Conservation (phyloP, 202 grass and related monocot genomes). For the Elaeis oleifera region DNA sequence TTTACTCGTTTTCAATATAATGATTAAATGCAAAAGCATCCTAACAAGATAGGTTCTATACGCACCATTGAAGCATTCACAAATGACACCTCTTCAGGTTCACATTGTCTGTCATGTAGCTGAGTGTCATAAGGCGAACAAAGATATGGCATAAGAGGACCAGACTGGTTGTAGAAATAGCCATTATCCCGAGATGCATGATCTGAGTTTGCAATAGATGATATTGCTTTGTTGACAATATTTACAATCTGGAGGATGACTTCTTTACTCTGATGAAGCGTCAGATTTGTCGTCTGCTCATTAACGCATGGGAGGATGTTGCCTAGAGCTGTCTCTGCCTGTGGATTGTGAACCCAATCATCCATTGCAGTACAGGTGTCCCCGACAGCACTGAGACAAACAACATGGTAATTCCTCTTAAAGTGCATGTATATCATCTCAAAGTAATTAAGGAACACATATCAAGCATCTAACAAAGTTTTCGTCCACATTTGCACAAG, state of each 20-base stretch:
- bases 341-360: constrained; percentile 79
- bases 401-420: background rate
- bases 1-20: no score
- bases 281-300: constrained; percentile 70
- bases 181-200: constrained; percentile 1
- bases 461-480: no score
- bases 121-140: constrained; percentile 76
- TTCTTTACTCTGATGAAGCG: constrained; percentile 79
- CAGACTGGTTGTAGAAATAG: constrained; percentile 56
- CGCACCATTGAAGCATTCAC: constrained; percentile 68
- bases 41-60: background rate
- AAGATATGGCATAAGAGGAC: constrained; percentile 58
- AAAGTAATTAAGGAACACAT: no score
- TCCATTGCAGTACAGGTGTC: constrained; percentile 88
- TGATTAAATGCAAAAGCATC: no score
- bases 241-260: constrained; percentile 61
- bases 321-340: constrained; percentile 80
- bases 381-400: constrained; percentile 41
- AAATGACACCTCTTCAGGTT: constrained; percentile 55
- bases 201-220: constrained; percentile 26
- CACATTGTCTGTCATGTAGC: constrained; percentile 48
- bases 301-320: constrained; percentile 88
- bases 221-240: constrained; percentile 79
- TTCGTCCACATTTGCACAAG: no score
- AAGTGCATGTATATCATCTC: background rate